Percentiles rank a stretch among this genome's conserved stretches.
Conservation (phyloP, 2,329 filamentous ascomycete species). For the Talaromyces sp. region DNA sequence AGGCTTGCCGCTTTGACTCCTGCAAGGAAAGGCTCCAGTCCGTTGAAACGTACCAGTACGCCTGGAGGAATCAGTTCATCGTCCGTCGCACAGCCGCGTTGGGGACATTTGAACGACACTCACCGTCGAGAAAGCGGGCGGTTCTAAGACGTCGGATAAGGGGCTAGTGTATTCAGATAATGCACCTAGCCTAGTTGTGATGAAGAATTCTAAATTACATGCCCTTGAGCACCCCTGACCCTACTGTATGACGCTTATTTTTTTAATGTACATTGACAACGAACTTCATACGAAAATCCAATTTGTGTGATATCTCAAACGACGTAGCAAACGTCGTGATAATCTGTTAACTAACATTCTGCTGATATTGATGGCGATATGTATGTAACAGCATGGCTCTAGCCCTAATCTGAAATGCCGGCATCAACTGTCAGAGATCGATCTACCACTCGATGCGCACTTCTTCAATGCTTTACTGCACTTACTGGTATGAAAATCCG, state of each 20-base stretch:
- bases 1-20: slow-evolving; percentile 37
- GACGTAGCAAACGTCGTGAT: background rate
- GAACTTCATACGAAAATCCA: background rate
- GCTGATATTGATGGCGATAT: background rate
- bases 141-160: background rate
- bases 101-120: slow-evolving; percentile 7
- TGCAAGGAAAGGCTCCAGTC: slow-evolving; percentile 31
- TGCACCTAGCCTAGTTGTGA: background rate
- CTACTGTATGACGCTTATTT: background rate
- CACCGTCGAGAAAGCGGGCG: slow-evolving; percentile 15
- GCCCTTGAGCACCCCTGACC: background rate
- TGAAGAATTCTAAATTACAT: background rate
- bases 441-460: background rate
- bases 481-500: background rate
- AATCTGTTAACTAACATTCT: background rate
- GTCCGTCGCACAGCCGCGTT: slow-evolving; percentile 7
- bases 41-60: slow-evolving; percentile 14
- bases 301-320: background rate
- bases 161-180: background rate
- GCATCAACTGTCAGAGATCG: background rate
- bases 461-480: background rate
- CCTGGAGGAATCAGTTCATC: slow-evolving; percentile 8
- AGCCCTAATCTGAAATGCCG: slow-evolving; percentile 5
- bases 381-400: background rate
- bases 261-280: background rate